Base-by-base conservation (phyloP, 345 rosid genomes). In the Rhizophora mangle region DNA sequence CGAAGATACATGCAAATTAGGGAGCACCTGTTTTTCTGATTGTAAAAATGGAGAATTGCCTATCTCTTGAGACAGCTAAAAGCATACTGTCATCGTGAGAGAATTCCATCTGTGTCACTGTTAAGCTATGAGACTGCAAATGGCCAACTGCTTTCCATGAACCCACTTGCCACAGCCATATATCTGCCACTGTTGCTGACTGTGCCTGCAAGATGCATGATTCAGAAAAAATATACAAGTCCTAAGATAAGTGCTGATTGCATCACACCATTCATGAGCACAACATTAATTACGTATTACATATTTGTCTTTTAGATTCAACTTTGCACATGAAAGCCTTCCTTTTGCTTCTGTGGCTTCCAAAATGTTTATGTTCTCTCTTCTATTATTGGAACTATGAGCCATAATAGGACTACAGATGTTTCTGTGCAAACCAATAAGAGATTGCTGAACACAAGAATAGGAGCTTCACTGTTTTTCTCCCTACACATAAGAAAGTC, bases 121-220 rank as follows among this genome's bases (percentile, higher is more conserved):
- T 92, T 82, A 95, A 86, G 80, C 83, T 88, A 86, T 87, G 99
- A 74, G 99, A 87, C 75, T 88, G 89, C 87, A 95, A 75, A 55
- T 87, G 86, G 62, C 91, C 91, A 58, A 90, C 86, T 60, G 90
- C 82, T 82, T 92, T 95, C 96, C 99, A 95, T n/a, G 94, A 83
- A 73, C 98, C 94, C 60, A 88, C 96, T 80, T 90, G 84, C 99
- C 96, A 95, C 29, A 88, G 74, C 96, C 94, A 90, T 85, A 95
- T 87, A 66, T 95, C 97, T 3, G 99, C 98, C 65, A 83, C 93
- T 68, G 88, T 21, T 22, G 83, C 84, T 58, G 96, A 85, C 60
- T 92, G 96, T 37, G 94, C 99, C 99, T 95, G 82, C 68, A 83
- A 64, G 52, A 74, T 16, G 70, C 58, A 18, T 49, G 55, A 53